phyloP scores from a whole-genome alignment of 257 asterid genomes.

The Cruciata laevipes region DNA sequence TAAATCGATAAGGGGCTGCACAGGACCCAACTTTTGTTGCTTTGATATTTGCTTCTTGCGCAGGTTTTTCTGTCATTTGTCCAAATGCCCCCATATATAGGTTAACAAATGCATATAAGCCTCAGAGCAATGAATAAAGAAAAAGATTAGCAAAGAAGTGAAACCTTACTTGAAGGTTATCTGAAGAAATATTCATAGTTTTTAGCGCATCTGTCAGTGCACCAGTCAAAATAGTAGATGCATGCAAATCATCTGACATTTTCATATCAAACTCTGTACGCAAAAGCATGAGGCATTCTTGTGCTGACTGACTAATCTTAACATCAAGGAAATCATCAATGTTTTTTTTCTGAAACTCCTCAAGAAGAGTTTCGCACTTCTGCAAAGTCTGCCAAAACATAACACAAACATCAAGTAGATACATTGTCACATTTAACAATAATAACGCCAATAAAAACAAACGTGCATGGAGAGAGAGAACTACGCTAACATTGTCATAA shows the following conservation, averaged over 20 bases:
- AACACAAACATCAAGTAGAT: background rate
- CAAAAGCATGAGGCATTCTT: conserved; percentile 51
- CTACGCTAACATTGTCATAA: background rate
- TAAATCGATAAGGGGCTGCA: conserved; percentile 28
- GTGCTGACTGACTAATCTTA: conserved; percentile 36
- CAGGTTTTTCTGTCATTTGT: conserved; percentile 25
- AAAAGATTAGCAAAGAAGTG: background rate
- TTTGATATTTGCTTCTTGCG: conserved; percentile 22
- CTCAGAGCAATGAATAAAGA: background rate
- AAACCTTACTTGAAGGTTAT: conserved; percentile 48
- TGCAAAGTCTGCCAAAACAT: conserved; percentile 1
- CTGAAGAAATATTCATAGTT: conserved; percentile 43
- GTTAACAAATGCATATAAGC: background rate
- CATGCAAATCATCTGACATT: conserved; percentile 78
- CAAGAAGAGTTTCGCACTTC: conserved; percentile 1
- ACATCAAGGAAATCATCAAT: conserved; percentile 1
- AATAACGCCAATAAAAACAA: background rate
- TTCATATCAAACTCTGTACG: conserved; percentile 50
- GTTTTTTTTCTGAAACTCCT: background rate
- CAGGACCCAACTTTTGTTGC: conserved; percentile 17
- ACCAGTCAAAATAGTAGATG: conserved; percentile 55
- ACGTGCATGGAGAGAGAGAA: background rate
- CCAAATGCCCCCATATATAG: background rate
- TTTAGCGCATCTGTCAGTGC: conserved; percentile 61
- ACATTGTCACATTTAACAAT: no score